A percentile compares a stretch with the other conserved stretches of the same genome.
phyloP scores from a whole-genome alignment of 169 alveolate genomes.

The Babesia gibsoni region DNA sequence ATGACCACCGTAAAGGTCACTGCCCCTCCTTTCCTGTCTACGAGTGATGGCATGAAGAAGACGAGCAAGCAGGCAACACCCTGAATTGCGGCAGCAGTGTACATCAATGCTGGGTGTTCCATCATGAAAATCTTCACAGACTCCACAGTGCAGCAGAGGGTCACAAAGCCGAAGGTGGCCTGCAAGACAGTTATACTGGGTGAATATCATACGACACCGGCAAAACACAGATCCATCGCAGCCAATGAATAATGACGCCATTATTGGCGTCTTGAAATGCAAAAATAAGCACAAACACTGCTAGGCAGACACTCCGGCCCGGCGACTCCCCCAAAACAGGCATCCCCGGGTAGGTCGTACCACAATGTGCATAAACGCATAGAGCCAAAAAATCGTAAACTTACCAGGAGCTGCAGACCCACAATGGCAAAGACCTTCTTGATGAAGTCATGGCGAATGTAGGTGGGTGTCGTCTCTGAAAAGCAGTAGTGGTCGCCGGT shows the following conservation, averaged over 20 bases:
- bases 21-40: constrained; percentile 9
- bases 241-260: background rate
- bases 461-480: constrained; percentile 68
- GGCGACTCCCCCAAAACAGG: background rate
- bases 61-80: constrained; percentile 22
- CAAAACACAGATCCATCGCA: constrained; percentile 23
- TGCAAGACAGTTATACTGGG: background rate
- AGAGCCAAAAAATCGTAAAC: constrained; percentile 58
- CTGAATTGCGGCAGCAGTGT: background rate
- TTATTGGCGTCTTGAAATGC: too few species aligned
- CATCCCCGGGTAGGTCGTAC: background rate
- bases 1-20: background rate
- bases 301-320: too few species aligned
- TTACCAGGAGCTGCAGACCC: constrained; percentile 70
- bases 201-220: background rate
- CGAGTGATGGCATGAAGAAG: constrained; percentile 25
- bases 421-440: constrained; percentile 80
- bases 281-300: too few species aligned
- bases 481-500: constrained; percentile 51
- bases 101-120: background rate
- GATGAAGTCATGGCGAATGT: constrained; percentile 80
- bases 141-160: background rate
- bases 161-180: constrained; percentile 50
- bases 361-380: constrained; percentile 59
- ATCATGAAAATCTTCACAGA: constrained; percentile 11